Evolutionary conservation across 805 yeast genomes (phyloP), one percentile per base, ranked within the genome.

Genomic region (Candida succiphila): DNA sequence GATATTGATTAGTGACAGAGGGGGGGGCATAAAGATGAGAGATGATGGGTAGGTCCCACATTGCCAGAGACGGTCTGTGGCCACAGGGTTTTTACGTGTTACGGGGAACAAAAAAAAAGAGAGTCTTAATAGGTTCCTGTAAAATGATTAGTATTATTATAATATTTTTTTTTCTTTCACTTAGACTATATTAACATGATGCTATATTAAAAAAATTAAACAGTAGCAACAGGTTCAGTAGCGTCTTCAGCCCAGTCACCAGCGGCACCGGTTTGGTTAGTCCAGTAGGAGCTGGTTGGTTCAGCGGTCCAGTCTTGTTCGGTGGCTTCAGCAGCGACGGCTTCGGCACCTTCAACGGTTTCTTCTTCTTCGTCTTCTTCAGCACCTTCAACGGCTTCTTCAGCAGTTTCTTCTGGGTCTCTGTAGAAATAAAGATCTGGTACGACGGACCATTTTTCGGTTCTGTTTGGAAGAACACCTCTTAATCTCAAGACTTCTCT

Each of bases 381-480:
- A 57, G 72, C 82, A 46, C 65, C 66, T 49, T 68, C 72, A 45
- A 72, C 72, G 58, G 75, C 76, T 54, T 70, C 76, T 73, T 86
- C 95, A 69, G 83, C 82, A n/a, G n/a, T n/a, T 74, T 92, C 99
- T 77, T 89, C 97, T 63, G 99, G 98, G 76, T 92, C 96, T 81
- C 99, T 92, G 96, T 92, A 92, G 88, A 92, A 92, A 88, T 88
- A 92, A 69, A 92, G 80, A 76, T 92, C 99, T 69, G 97, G 97
- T 98, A 92, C 92, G 65, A 92, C 92, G 55, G 94, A 73, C 99
- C 99, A 92, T 68, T 83, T 80, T 69, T 92, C 85, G 54, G 83
- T 64, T 79, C 99, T 87, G 85, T 84, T 82, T 64, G 94, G 87
- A 56, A 92, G 70, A 63, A 87, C 79, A 65, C 99, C 98, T 76